Conservation (phyloP, 164 flowering plant genomes). For the Vitis vinifera region ASM3070453v1 NC_081816.1:9091501-9092000, state of each 20-base stretch:
- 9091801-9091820: background rate
- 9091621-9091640: background rate
- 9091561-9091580: background rate
- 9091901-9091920: background rate
- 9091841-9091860: background rate
- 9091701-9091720: background rate
- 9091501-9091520: constrained; percentile 53
- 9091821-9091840: background rate
- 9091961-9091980: background rate
- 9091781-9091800: background rate
- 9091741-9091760: too few relatives aligned
- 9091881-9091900: background rate
- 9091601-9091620: background rate
- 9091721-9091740: background rate
- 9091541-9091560: constrained; percentile 2
- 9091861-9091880: background rate
- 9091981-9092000: background rate
- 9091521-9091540: background rate
- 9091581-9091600: background rate
- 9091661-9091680: background rate
- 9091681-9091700: background rate
- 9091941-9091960: background rate
- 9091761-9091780: background rate
- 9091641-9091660: background rate
- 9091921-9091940: background rate